phyloP scores from a whole-genome alignment of 306 rosid genomes.

The Cicer yamashitae region DNA sequence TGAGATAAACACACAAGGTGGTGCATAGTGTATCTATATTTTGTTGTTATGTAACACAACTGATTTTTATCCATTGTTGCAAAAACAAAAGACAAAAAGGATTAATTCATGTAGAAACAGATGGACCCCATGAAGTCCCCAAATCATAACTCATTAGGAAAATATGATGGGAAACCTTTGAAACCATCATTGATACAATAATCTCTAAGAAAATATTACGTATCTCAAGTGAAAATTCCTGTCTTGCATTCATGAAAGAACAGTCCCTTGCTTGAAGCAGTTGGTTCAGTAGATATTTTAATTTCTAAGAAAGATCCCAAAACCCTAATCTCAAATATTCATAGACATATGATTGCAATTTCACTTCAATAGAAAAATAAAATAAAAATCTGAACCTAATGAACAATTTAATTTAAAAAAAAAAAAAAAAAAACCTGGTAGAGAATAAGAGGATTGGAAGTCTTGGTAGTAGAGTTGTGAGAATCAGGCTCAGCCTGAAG shows the following conservation, averaged over 20 bases:
- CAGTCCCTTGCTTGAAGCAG: background rate
- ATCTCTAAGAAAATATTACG: too few species aligned
- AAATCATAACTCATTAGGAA: background rate
- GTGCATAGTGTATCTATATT: too few species aligned
- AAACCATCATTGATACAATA: background rate
- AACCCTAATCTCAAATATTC: slow-evolving; percentile 33
- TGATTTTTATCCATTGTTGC: background rate
- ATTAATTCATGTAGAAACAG: background rate
- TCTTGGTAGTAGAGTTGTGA: slow-evolving; percentile 51
- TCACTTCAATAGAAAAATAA: background rate
- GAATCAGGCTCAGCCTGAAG: slow-evolving; percentile 59
- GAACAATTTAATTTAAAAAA: background rate
- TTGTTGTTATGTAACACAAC: too few species aligned
- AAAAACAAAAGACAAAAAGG: slow-evolving; percentile 7
- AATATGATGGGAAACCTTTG: slow-evolving; percentile 4
- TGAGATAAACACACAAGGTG: too few species aligned
- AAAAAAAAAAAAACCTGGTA: slow-evolving; percentile 69
- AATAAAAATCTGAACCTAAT: background rate
- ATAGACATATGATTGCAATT: background rate
- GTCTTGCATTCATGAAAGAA: background rate
- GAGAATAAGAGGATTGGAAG: slow-evolving; percentile 73
- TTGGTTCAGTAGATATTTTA: background rate
- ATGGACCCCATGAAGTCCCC: slow-evolving; percentile 20
- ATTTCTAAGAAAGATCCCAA: background rate
- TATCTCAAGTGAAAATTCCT: background rate